Conservation (phyloP, 1,284 basidiomycete species). For the Cutaneotrichosporon spelunceum region DNA sequence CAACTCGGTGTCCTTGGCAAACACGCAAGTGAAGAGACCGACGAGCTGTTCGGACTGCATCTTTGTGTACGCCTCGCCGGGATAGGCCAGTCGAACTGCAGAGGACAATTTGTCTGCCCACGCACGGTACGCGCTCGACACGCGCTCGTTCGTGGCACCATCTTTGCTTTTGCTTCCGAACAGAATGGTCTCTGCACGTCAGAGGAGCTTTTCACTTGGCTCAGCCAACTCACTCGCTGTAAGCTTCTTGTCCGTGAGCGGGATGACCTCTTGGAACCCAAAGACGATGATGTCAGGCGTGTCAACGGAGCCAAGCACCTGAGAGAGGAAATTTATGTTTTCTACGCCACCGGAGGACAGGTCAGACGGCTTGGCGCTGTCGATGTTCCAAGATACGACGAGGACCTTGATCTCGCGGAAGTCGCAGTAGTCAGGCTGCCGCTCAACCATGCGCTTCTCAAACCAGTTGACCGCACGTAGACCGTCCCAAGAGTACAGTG, state of each 20-base stretch:
- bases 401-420: constrained; percentile 75
- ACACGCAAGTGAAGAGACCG: constrained; percentile 83
- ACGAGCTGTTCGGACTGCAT: constrained; percentile 85
- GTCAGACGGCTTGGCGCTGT: constrained; percentile 76
- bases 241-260: constrained; percentile 85
- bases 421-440: constrained; percentile 71
- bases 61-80: constrained; percentile 68
- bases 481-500: constrained; percentile 86
- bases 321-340: constrained; percentile 69
- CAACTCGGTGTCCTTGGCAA: constrained; percentile 58
- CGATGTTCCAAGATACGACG: constrained; percentile 91
- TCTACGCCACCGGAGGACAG: constrained; percentile 59
- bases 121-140: constrained; percentile 75
- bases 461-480: constrained; percentile 80
- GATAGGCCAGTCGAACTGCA: constrained; percentile 66
- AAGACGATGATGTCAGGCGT: constrained; percentile 86
- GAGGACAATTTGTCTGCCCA: constrained; percentile 80
- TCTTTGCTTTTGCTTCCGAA: constrained; percentile 67
- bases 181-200: constrained; percentile 64
- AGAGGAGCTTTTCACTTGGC: not conserved
- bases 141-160: constrained; percentile 56
- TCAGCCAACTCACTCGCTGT: constrained; percentile 62
- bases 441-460: constrained; percentile 69
- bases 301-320: constrained; percentile 66
- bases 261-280: constrained; percentile 93